Percentiles rank a stretch among this genome's conserved stretches.
Evolutionary conservation across 2,329 filamentous ascomycete genomes (phyloP).

Genomic region (Didymella exigua): DNA sequence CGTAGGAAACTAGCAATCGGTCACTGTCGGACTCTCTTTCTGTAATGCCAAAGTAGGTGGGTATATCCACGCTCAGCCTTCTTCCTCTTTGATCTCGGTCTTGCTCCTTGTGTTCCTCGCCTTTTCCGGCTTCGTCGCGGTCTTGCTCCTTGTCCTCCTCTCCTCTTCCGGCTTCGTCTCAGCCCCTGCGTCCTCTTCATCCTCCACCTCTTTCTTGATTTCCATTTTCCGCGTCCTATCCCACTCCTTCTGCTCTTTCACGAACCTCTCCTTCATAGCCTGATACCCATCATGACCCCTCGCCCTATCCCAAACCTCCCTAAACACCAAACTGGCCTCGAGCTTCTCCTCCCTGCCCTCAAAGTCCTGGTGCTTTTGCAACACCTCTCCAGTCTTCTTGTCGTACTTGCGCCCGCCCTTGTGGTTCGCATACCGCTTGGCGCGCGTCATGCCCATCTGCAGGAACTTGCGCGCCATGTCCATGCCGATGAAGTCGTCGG

Average conservation of each 20-base stretch:
- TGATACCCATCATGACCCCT: constrained; percentile 54
- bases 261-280: constrained; percentile 53
- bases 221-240: constrained; percentile 31
- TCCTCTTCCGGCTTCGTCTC: background rate
- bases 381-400: constrained; percentile 46
- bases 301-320: constrained; percentile 56
- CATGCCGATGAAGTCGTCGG: constrained; percentile 66
- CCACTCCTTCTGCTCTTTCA: constrained; percentile 56
- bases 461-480: constrained; percentile 69
- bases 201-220: constrained; percentile 13
- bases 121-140: background rate
- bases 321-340: constrained; percentile 57
- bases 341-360: constrained; percentile 57
- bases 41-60: background rate
- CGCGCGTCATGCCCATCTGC: constrained; percentile 69
- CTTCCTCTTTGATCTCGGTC: background rate
- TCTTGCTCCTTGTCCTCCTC: background rate
- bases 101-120: background rate
- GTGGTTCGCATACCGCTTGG: constrained; percentile 64
- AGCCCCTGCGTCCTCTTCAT: background rate
- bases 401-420: constrained; percentile 63
- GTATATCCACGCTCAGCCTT: background rate
- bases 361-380: constrained; percentile 54
- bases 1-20: background rate
- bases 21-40: background rate